These are phyloP conservation scores for Castanea sativa DNA, from an alignment of 306 rosid genomes.

Conservation along the genomic window DNA sequence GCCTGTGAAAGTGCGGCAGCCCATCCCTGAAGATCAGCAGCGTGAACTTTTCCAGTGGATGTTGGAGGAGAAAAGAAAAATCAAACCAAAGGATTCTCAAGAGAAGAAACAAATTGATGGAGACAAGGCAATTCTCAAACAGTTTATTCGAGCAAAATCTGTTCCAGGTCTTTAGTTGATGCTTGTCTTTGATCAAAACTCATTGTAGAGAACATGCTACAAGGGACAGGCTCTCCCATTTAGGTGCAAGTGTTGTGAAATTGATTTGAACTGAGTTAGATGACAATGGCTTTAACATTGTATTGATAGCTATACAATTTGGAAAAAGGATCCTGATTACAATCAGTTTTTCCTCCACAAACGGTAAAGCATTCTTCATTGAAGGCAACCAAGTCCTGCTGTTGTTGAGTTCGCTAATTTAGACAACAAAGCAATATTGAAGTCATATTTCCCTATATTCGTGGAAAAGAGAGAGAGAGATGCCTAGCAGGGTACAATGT, in stretches of 20 bases:
- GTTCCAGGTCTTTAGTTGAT: conserved; percentile 45
- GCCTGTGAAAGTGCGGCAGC: conserved; percentile 26
- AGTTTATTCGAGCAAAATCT: conserved; percentile 41
- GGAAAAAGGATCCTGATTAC: background rate
- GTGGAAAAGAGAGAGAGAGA: background rate
- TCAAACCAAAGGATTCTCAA: conserved; percentile 38
- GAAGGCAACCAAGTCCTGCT: background rate
- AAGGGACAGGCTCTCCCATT: background rate
- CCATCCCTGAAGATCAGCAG: conserved; percentile 51
- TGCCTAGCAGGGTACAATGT: background rate
- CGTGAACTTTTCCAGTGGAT: conserved; percentile 55
- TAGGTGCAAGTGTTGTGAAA: conserved; percentile 11
- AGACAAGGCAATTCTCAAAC: conserved; percentile 56
- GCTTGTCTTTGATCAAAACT: conserved; percentile 9
- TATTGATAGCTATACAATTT: background rate
- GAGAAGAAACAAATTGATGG: conserved; percentile 60
- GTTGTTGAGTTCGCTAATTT: background rate
- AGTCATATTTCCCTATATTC: background rate
- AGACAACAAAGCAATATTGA: background rate
- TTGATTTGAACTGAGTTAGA: conserved; percentile 19
- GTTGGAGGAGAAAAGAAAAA: conserved; percentile 60
- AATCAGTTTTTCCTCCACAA: background rate
- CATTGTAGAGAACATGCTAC: conserved; percentile 6
- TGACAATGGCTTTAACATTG: background rate
- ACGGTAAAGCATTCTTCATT: background rate